A percentile compares a stretch with the other conserved stretches of the same genome.
phyloP scores from a whole-genome alignment of 129 eudicot species.

The Daucus carota region DNA sequence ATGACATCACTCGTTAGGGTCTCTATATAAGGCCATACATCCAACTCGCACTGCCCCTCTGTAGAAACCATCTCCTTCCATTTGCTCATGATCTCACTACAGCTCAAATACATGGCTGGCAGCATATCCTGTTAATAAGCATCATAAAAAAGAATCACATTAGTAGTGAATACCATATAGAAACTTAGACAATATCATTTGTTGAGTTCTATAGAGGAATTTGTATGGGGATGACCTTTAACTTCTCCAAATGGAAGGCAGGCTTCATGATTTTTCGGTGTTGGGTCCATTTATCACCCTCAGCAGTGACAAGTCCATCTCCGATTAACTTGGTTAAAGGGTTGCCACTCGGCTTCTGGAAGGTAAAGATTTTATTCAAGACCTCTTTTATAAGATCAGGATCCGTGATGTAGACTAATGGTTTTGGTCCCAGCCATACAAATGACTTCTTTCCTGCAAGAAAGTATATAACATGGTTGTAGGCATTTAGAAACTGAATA shows the following conservation, averaged over 20 bases:
- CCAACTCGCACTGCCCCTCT: conserved; percentile 8
- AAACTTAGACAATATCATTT: no score
- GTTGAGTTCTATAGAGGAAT: no score
- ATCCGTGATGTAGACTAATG: conserved; percentile 10
- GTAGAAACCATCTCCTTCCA: conserved; percentile 7
- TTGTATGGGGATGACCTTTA: conserved; percentile 5
- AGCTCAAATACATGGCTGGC: conserved; percentile 12
- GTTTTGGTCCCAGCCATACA: conserved; percentile 16
- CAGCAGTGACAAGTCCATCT: conserved; percentile 4
- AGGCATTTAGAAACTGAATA: no score
- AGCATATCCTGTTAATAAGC: conserved; percentile 3
- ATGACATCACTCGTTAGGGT: conserved; percentile 16
- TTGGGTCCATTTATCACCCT: conserved; percentile 20
- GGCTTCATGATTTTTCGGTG: conserved; percentile 15
- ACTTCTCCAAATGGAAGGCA: conserved; percentile 17
- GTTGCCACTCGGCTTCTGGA: conserved; percentile 7
- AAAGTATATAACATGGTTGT: not conserved
- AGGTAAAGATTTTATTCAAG: not conserved
- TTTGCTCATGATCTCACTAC: conserved; percentile 11
- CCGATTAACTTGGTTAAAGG: conserved; percentile 4
- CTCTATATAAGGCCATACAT: conserved; percentile 16
- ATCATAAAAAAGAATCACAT: not conserved
- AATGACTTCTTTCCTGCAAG: conserved; percentile 7
- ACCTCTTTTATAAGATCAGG: conserved; percentile 15
- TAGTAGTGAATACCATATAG: not conserved